A percentile compares a stretch with the other conserved stretches of the same genome.
These are phyloP conservation scores for Arabis hirsuta DNA, from an alignment of 345 rosid species.

Conservation along the genomic window DNA sequence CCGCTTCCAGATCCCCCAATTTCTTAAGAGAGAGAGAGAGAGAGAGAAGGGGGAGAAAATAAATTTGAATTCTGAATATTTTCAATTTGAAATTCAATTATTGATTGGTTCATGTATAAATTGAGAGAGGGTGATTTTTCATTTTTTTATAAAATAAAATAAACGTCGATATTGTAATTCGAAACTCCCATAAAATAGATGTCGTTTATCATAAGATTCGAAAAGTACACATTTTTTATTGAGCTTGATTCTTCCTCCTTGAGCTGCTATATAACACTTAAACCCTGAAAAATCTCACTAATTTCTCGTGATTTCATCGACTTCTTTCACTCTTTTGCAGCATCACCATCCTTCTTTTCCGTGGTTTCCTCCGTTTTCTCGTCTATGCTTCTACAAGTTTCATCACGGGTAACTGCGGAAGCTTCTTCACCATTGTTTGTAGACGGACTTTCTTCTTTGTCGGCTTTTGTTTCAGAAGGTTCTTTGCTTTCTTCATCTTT, in stretches of 20 bases:
- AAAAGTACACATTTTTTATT: conserved; percentile 31
- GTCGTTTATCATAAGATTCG: neutral
- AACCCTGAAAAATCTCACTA: conserved; percentile 9
- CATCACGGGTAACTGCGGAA: conserved; percentile 19
- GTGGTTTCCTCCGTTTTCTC: conserved; percentile 24
- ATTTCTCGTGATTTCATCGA: conserved; percentile 5
- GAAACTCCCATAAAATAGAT: conserved; percentile 14
- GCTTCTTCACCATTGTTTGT: conserved; percentile 34
- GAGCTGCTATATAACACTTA: conserved; percentile 36
- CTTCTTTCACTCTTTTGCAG: conserved; percentile 29
- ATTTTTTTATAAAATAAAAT: neutral
- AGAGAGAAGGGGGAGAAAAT: neutral
- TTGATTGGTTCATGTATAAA: neutral
- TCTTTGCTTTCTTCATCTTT: conserved; percentile 49
- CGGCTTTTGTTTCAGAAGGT: conserved; percentile 45
- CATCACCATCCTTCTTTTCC: conserved; percentile 39
- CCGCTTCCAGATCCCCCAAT: conserved; percentile 3
- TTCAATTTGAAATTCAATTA: neutral
- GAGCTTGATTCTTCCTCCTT: conserved; percentile 27
- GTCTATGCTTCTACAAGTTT: conserved; percentile 32
- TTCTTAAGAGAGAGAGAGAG: neutral
- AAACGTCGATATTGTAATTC: neutral
- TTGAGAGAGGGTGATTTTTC: neutral
- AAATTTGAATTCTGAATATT: conserved; percentile 24
- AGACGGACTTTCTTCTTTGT: conserved; percentile 53